Conservation (phyloP, 805 yeast species). For the Barnettozyma populi region DNA sequence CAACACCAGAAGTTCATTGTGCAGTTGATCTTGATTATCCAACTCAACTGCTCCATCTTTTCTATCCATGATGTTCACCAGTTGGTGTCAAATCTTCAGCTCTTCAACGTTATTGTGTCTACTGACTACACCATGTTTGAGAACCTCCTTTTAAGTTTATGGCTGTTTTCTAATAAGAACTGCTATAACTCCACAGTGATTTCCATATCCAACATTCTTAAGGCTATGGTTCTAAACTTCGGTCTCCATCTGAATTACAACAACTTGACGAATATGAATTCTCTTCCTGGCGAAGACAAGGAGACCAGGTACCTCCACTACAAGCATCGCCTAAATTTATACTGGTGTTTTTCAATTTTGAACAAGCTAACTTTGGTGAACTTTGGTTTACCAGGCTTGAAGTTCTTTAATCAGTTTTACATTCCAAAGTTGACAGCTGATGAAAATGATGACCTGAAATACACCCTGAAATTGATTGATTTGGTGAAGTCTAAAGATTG, state of each 20-base stretch:
- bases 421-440: constrained; percentile 29
- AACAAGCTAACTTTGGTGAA: constrained; percentile 16
- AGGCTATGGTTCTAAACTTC: constrained; percentile 20
- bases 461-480: constrained; percentile 10
- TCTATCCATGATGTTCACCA: constrained; percentile 26
- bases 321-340: constrained; percentile 33
- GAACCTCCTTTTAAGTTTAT: constrained; percentile 17
- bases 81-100: constrained; percentile 16
- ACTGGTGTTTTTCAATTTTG: constrained; percentile 39
- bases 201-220: constrained; percentile 18
- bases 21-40: constrained; percentile 39
- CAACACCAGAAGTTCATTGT: constrained; percentile 26
- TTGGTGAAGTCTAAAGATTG: constrained; percentile 6
- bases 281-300: constrained; percentile 19
- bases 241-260: constrained; percentile 25
- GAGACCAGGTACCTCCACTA: constrained; percentile 10
- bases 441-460: constrained; percentile 13
- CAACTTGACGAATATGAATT: constrained; percentile 15
- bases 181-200: constrained; percentile 22
- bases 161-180: constrained; percentile 25
- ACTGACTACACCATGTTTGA: constrained; percentile 20
- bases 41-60: constrained; percentile 25
- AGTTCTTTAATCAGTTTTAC: constrained; percentile 19
- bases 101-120: constrained; percentile 12
- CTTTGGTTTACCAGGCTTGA: constrained; percentile 23